Base-by-base conservation (phyloP, 257 asterid species). In the Mentha longifolia region DNA sequence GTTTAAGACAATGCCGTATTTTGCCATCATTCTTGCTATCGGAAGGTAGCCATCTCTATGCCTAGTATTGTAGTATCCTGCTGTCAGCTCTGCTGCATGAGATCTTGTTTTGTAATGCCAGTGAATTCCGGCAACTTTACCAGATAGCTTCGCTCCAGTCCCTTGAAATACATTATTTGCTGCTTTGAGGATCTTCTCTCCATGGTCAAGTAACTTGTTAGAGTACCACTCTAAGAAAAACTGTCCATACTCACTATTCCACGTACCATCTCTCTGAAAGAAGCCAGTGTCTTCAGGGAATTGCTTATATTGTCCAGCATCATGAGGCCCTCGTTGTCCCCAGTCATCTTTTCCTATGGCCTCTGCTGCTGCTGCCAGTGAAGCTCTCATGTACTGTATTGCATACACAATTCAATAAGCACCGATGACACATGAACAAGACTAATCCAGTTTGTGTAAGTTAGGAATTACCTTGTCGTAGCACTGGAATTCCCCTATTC, bases 51-150 rank as follows among this genome's bases (percentile, higher is more conserved):
- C 97, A 35, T 94, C 90, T 51, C 68, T 70, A 19, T 84, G 79
- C 77, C 96, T 79, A 2, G 97, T 94, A 62, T 89, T 94, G 81
- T 89, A 91, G 83, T 94, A 94, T 33, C 99, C 97, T 55, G 97
- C 91, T 31, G 97, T 91, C 25, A 91, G 74, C 75, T 91, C 97
- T 1, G 97, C 84, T 58, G 97, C 95, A 51, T 91, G 98, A 13
- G 98, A 93, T 80, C 96, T 89, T 25, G 97, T 86, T 45, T 82
- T 86, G 77, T 94, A 91, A 65, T 89, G 98, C 97, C 97, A 91
- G 71, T 94, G 97, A 66, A 89, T 89, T 73, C 97, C 99, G 0
- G 98, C 97, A 49, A 94, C 90, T 79, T 94, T 94, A 19, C 93
- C 98, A 0, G 99, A 94, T 37, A 94, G 78, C 67, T 86, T 87